These are phyloP conservation scores for Nakaseomyces sp. DNA, from an alignment of 1,139 yeast genomes.

Conservation along the genomic window DNA sequence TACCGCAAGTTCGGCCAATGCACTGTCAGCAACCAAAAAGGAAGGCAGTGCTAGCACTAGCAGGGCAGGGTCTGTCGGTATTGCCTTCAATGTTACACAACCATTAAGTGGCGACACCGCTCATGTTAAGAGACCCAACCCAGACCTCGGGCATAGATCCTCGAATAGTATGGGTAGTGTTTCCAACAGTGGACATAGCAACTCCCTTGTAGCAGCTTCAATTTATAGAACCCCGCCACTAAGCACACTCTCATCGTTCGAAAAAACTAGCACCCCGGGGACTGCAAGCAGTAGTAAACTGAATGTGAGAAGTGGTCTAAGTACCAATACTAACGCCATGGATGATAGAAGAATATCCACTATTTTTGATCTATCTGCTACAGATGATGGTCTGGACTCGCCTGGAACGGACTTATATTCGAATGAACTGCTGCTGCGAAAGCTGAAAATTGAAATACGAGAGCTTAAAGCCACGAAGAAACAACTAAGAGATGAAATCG, in stretches of 20 bases:
- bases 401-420: constrained; percentile 1
- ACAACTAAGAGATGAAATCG: constrained; percentile 22
- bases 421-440: constrained; percentile 29
- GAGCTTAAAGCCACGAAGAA: constrained; percentile 26
- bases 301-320: background rate
- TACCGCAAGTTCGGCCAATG: background rate
- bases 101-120: background rate
- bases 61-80: background rate
- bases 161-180: constrained; percentile 1
- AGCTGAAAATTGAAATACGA: constrained; percentile 30
- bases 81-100: constrained; percentile 2
- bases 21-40: background rate
- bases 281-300: background rate
- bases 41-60: background rate
- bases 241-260: background rate
- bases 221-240: constrained; percentile 2
- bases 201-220: background rate
- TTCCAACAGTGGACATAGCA: background rate
- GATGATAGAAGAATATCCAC: background rate
- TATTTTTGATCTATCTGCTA: background rate
- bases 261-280: background rate
- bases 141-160: background rate
- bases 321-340: background rate
- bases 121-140: background rate
- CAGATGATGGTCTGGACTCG: background rate